Conservation (phyloP, 441 rosid species). For the Aleurites moluccanus region DNA sequence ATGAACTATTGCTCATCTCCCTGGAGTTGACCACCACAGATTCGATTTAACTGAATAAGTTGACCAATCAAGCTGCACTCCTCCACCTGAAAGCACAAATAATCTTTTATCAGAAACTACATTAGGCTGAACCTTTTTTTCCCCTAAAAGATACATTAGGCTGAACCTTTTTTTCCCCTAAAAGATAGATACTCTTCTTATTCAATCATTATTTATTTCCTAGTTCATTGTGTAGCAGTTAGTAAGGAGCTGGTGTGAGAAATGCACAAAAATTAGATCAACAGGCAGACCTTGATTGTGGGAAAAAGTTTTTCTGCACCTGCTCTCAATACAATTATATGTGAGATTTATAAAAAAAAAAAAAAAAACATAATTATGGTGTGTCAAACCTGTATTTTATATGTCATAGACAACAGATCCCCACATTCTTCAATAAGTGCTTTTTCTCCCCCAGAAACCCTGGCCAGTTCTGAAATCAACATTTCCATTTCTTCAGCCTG, state of each 20-base stretch:
- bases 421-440: conserved; percentile 65
- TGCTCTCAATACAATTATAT: not conserved
- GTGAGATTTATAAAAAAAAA: not conserved
- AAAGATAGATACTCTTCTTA: no score
- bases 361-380: not conserved
- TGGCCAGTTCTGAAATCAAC: conserved; percentile 62
- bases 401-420: conserved; percentile 40
- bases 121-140: not conserved
- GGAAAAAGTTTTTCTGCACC: no score
- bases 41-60: conserved; percentile 43
- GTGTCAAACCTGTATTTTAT: conserved; percentile 52
- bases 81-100: conserved; percentile 42
- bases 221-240: not conserved
- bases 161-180: not conserved
- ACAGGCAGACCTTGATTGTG: no score
- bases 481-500: conserved; percentile 68
- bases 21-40: conserved; percentile 13
- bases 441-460: conserved; percentile 55
- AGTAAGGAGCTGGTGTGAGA: not conserved
- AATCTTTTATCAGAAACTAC: not conserved
- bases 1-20: conserved; percentile 8
- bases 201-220: not conserved
- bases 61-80: conserved; percentile 60
- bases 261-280: not conserved
- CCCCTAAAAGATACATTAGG: no score